Conservation (phyloP, 208 protist species). For the Leishmania lainsoni region DNA sequence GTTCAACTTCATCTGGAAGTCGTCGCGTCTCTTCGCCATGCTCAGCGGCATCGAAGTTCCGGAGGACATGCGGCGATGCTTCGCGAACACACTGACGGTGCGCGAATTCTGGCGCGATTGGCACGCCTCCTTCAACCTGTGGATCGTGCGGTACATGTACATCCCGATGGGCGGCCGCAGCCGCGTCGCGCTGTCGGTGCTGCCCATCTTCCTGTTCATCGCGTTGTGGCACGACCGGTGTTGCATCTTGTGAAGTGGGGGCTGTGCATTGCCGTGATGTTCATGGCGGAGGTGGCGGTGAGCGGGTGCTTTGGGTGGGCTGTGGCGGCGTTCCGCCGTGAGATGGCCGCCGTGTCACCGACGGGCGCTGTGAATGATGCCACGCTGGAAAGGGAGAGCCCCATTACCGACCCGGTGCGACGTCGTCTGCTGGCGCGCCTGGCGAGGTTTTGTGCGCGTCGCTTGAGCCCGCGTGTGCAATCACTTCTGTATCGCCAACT, state of each 20-base stretch:
- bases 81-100: conserved; percentile 39
- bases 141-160: conserved; percentile 95
- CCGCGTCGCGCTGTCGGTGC: conserved; percentile 59
- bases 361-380: no score
- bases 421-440: no score
- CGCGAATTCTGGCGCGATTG: conserved; percentile 93
- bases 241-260: conserved; percentile 66
- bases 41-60: conserved; percentile 84
- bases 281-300: conserved; percentile 61
- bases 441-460: no score
- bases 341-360: conserved; percentile 14
- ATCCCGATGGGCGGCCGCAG: conserved; percentile 88
- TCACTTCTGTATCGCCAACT: conserved; percentile 19
- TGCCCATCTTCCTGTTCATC: conserved; percentile 93
- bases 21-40: conserved; percentile 81
- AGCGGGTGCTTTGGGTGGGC: conserved; percentile 23
- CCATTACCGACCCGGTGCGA: no score
- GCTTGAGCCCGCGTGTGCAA: no score
- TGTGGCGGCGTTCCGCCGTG: conserved; percentile 15
- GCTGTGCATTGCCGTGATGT: conserved; percentile 38
- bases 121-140: conserved; percentile 94
- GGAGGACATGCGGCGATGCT: conserved; percentile 92
- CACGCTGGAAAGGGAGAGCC: no score
- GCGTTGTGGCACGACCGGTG: conserved; percentile 93
- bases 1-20: conserved; percentile 90